Conservation (phyloP, 805 yeast genomes). For the Candida endomychidarum region DNA sequence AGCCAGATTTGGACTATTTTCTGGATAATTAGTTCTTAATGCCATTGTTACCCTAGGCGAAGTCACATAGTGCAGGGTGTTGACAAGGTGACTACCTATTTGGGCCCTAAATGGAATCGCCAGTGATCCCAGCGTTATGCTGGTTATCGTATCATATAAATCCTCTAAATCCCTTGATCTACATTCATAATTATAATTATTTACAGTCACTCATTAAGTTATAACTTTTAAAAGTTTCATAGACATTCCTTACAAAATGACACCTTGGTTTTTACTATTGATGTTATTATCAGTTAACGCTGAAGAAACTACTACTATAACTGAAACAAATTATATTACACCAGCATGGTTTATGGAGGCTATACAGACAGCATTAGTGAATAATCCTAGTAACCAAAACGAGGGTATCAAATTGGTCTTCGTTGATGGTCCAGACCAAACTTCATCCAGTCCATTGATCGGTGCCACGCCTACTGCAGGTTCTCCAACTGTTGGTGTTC, state of each 20-base stretch:
- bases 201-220: conserved; percentile 2
- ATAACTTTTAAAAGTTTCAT: not conserved
- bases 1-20: conserved; percentile 1
- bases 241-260: conserved; percentile 4
- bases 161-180: not conserved
- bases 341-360: conserved; percentile 22
- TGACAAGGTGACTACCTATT: not conserved
- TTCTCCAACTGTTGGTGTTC: not conserved
- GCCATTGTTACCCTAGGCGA: conserved; percentile 3
- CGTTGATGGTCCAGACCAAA: conserved; percentile 21
- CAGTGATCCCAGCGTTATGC: conserved; percentile 1
- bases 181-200: not conserved
- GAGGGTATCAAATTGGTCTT: conserved; percentile 33
- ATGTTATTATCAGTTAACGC: conserved; percentile 6
- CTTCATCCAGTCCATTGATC: not conserved
- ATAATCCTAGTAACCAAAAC: conserved; percentile 18
- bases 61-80: not conserved
- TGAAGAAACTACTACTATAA: conserved; percentile 21
- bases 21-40: not conserved
- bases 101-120: not conserved
- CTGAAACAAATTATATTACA: conserved; percentile 27
- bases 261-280: conserved; percentile 4
- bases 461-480: not conserved
- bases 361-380: conserved; percentile 19
- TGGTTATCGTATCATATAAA: conserved; percentile 1